Evolutionary conservation across 2,329 filamentous ascomycete genomes (phyloP).

Genomic region (Graphilbum fragrans): DNA sequence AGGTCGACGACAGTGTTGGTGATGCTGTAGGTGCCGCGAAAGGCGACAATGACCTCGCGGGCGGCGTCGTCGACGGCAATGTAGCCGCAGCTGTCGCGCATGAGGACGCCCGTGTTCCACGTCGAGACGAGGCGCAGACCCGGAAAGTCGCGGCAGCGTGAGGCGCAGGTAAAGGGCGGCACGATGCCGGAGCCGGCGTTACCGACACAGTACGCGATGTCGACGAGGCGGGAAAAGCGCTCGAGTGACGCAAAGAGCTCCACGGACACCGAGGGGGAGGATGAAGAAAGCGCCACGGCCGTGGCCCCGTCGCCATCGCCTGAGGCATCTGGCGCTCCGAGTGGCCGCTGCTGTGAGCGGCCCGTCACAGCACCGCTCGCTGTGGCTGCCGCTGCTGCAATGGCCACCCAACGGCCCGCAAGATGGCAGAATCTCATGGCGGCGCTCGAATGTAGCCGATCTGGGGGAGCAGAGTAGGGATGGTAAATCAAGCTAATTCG

Average conservation of each 20-base stretch:
- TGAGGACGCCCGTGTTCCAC: conserved; percentile 79
- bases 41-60: conserved; percentile 62
- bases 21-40: conserved; percentile 89
- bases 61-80: conserved; percentile 67
- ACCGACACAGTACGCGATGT: conserved; percentile 90
- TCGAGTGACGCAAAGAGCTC: conserved; percentile 71
- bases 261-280: conserved; percentile 40
- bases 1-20: conserved; percentile 85
- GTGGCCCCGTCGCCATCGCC: neutral
- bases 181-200: conserved; percentile 73
- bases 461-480: too few species aligned
- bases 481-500: too few species aligned
- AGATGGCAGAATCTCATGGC: too few species aligned
- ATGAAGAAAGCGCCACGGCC: too few species aligned
- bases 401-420: neutral
- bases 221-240: conserved; percentile 79
- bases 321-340: too few species aligned
- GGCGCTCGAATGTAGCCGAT: too few species aligned
- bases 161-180: conserved; percentile 74
- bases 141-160: conserved; percentile 75
- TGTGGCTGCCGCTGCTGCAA: neutral
- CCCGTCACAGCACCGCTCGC: too few species aligned
- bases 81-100: conserved; percentile 89
- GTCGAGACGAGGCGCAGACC: conserved; percentile 67
- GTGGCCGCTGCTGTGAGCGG: neutral